Conservation (phyloP, 73 alveolate species). For the Uronychia binucleata region DNA sequence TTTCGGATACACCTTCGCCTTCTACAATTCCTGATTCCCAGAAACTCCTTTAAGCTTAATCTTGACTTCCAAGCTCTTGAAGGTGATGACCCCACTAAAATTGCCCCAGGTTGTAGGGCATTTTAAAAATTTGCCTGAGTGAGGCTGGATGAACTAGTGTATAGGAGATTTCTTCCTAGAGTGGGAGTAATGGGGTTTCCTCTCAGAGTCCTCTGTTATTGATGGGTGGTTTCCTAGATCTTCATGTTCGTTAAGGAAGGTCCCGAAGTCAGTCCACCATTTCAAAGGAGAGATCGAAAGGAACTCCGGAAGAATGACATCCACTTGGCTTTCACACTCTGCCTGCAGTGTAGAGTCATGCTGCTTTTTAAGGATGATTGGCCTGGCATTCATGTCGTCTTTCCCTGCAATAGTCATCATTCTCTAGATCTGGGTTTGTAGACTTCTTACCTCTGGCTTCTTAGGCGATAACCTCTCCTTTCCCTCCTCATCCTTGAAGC, state of each 20-base stretch:
- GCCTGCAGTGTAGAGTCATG: neutral
- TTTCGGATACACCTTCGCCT: neutral
- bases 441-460: neutral
- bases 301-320: neutral
- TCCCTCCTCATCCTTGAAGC: too few relatives aligned
- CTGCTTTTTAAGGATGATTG: too few relatives aligned
- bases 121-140: neutral
- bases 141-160: neutral
- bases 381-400: neutral
- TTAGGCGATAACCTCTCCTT: neutral
- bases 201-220: neutral
- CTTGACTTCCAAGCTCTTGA: neutral
- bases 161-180: too few relatives aligned
- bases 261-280: neutral
- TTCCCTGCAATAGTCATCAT: neutral
- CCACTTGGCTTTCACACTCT: neutral
- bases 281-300: neutral
- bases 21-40: neutral
- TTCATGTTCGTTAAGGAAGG: too few relatives aligned
- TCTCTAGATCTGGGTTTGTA: neutral
- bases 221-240: too few relatives aligned
- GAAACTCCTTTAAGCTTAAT: neutral
- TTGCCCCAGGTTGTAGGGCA: neutral
- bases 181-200: neutral
- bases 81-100: neutral